These are phyloP conservation scores for Acanthamoeba triangularis DNA, from an alignment of 208 protist genomes.

Conservation along the genomic window DNA sequence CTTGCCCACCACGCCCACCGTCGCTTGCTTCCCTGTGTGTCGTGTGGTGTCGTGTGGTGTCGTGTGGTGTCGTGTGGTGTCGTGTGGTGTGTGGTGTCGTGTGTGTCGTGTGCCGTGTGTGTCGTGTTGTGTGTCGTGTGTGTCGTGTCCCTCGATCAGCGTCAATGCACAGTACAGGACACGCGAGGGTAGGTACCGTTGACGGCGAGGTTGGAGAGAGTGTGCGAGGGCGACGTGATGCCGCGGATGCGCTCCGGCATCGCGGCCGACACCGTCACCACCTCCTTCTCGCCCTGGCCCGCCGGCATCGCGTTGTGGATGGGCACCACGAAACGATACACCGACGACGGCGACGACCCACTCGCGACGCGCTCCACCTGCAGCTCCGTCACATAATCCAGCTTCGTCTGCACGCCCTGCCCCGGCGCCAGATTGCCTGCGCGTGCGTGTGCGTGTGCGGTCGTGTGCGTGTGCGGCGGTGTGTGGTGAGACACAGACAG, in stretches of 20 bases:
- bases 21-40: not conserved
- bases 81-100: too few relatives aligned
- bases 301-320: not conserved
- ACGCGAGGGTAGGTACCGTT: not conserved
- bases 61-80: too few relatives aligned
- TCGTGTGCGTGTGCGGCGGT: not conserved
- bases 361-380: not conserved
- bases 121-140: too few relatives aligned
- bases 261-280: not conserved
- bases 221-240: not conserved
- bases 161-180: not conserved
- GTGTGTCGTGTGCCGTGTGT: too few relatives aligned
- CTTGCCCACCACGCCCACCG: not conserved
- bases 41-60: not conserved
- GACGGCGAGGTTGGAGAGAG: not conserved
- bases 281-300: not conserved
- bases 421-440: slow-evolving; percentile 10
- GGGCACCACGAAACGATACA: not conserved
- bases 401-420: slow-evolving; percentile 18
- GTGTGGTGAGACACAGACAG: too few relatives aligned
- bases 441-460: not conserved
- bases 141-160: too few relatives aligned
- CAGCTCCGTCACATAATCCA: slow-evolving; percentile 19
- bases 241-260: not conserved
- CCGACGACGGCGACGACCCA: not conserved